Conservation (phyloP, 2,329 filamentous ascomycete genomes). For the Cryoendolithus antarcticus region DNA sequence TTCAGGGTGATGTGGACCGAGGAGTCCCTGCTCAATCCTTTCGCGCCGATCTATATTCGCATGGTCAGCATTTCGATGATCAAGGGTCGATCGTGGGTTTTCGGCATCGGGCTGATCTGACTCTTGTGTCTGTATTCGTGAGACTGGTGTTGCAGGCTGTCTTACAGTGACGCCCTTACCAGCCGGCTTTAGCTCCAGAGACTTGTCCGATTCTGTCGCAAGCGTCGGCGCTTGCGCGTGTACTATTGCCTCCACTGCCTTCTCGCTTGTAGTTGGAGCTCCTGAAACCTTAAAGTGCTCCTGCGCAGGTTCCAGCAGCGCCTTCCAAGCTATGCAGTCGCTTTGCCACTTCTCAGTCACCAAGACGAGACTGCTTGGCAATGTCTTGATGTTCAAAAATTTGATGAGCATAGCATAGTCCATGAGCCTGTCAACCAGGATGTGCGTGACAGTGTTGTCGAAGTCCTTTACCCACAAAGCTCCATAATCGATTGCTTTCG, state of each 20-base stretch:
- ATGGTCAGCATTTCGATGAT: no score
- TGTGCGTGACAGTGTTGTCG: constrained; percentile 51
- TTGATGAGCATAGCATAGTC: constrained; percentile 50
- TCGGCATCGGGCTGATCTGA: not conserved
- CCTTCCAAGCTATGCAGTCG: constrained; percentile 30
- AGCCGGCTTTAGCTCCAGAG: constrained; percentile 39
- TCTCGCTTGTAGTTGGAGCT: not conserved
- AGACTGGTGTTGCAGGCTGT: constrained; percentile 25
- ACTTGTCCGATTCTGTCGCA: constrained; percentile 18
- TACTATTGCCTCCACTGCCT: not conserved
- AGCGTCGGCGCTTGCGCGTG: not conserved
- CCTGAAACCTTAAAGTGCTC: constrained; percentile 42
- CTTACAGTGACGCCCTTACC: constrained; percentile 28
- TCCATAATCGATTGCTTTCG: constrained; percentile 62
- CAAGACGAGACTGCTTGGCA: constrained; percentile 40
- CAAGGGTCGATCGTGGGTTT: no score
- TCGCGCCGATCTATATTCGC: no score
- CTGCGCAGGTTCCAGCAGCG: constrained; percentile 40
- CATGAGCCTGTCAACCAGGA: constrained; percentile 63
- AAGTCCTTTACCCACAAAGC: constrained; percentile 56
- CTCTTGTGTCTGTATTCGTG: not conserved
- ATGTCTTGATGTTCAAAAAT: constrained; percentile 36
- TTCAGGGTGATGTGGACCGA: not conserved
- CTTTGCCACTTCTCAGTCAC: constrained; percentile 33
- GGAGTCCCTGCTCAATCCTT: not conserved